Evolutionary conservation across 2,329 filamentous ascomycete species (phyloP), one percentile per base, ranked within the genome.

Genomic region (Aspergillus texensis): DNA sequence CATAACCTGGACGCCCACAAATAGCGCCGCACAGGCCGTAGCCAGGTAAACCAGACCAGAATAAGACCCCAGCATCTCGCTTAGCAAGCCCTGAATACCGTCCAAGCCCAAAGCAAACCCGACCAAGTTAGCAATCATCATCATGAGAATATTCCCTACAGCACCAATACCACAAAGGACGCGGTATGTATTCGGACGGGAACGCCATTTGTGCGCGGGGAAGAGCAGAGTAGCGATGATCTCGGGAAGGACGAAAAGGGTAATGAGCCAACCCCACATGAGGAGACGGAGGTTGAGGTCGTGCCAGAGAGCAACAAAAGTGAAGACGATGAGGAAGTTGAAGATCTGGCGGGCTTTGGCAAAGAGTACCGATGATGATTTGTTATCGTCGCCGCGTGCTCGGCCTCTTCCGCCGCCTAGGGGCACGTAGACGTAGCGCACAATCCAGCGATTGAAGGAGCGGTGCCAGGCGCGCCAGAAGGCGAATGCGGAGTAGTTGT

Each of bases 401-500:
- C 71, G 30, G 70, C 75, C 70, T 4, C 79, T 80, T 46, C 82
- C 84, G 8, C 95, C 94, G 43, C 95, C 95, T 0, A 99, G 85
- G 0, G 95, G 95, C 4, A 98, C 85, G 78, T 96, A 99, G 67
- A 99, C 88, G 80, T 99, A 99, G 28, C 95, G 89, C 57, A 98
- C 85, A 62, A 95, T 86, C 93, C 94, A 99, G 69, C 93, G 90
- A 80, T 98, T 98, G 83, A 92, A 98, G 67, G 89, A 93, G 58
- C 94, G 89, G 79, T 99, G 95, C 96, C 96, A 99, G 36, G 89
- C 89, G 66, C 95, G 91, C 95, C 95, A 99, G 81, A 99, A 99
- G 24, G 90, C 89, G 46, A 94, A 85, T 0, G 93, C 91, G 67
- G 91, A 94, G 82, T 94, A 97, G 78, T 98, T 98, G 82, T 99